phyloP scores from a whole-genome alignment of 192 early-diverging fungal species.

The Coemansia sp. region DNA sequence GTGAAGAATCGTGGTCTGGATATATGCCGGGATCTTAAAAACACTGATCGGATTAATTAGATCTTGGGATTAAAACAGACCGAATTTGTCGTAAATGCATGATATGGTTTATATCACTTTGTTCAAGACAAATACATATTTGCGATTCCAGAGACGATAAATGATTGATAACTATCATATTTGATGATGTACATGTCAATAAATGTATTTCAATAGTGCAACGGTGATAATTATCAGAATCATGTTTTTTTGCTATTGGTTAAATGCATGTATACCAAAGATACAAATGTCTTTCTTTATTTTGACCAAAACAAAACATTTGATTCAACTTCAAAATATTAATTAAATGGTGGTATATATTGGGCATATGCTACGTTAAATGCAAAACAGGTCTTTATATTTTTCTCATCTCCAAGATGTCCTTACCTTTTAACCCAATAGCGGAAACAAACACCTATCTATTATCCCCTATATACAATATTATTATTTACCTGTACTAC shows the following conservation, averaged over 20 bases:
- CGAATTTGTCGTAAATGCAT: no score
- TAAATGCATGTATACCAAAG: neutral
- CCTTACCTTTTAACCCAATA: neutral
- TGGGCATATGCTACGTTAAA: neutral
- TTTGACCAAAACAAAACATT: neutral
- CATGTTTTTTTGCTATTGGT: neutral
- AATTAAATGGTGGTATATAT: neutral
- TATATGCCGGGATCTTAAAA: no score
- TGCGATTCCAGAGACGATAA: no score
- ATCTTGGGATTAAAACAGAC: no score
- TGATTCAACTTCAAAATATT: neutral
- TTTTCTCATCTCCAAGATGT: neutral
- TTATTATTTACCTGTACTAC: neutral
- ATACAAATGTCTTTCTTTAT: neutral
- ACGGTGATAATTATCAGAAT: neutral
- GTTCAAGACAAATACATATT: no score
- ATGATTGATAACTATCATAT: no score
- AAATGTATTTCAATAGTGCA: neutral
- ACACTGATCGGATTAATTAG: no score
- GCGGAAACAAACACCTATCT: no score
- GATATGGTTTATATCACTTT: no score
- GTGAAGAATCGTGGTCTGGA: no score
- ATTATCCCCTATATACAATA: no score
- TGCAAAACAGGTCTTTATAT: neutral
- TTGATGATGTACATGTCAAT: no score